Evolutionary conservation across 176 grass and related monocot genomes (phyloP), one percentile per base, ranked within the genome.

Genomic region (Melocanna baccifera): DNA sequence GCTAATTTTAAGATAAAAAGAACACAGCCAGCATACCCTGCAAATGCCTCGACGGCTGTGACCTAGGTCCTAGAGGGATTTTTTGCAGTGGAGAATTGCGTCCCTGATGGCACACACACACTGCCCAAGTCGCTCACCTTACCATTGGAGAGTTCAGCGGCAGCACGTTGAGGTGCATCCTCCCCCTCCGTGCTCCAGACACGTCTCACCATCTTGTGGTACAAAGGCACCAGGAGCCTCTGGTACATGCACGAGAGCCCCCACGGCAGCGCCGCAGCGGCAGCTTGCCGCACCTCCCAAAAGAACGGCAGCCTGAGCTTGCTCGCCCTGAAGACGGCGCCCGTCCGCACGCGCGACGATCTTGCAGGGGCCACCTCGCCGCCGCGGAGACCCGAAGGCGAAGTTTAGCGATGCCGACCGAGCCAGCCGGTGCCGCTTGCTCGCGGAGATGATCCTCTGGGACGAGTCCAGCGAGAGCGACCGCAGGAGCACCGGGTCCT

Each of bases 61-160:
- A 16, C 48, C 55, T 75, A 57, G 15, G 36, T 12, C 48, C 55
- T 75, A 57, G 15, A 67, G 2, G 3, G 69, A 84, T 53, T 73
- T 82, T 62, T 90, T 93, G 78, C 91, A 90, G 69, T 88, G 69
- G 32, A 88, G 56, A 69, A 90, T 81, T 18, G 81, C 85, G 25
- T 88, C 91, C 32, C 42, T 66, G 78, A 90, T 79, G 13, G 69
- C 91, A 71, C 16, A 59, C 16, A 65, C 51, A 89, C 83, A 47
- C 69, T 42, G 43, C 78, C 59, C 9, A 28, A 46, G 67, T 87
- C 79, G 74, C 66, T 25, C 45, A 69, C 81, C 19, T 75, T 81
- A 71, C 29, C 20, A 59, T n/a, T 18, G 37, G 82, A 0, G n/a
- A 4, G 36, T 28, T 87, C 70, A 15, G 25, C 69, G 5, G 28